These are phyloP conservation scores for Penicillium canariense DNA, from an alignment of 495 filamentous ascomycete species.

Conservation along the genomic window DNA sequence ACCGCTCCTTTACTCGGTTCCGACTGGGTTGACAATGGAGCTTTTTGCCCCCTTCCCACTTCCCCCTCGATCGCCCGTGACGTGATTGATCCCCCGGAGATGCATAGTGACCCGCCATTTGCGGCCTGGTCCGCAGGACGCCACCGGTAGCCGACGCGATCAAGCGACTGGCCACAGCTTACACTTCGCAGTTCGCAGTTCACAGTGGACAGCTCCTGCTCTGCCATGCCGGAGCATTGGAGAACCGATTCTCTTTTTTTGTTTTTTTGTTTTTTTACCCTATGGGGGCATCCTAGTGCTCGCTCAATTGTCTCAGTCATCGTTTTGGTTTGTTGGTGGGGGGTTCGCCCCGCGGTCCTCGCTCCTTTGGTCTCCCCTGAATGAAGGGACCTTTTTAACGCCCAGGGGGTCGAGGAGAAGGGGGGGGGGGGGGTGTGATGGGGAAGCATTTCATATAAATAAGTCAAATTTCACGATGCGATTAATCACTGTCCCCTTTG, in stretches of 20 bases:
- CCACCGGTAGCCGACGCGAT: slow-evolving; percentile 19
- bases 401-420: neutral
- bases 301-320: neutral
- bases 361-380: slow-evolving; percentile 4
- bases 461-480: neutral
- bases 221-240: neutral
- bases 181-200: neutral
- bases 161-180: neutral
- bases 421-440: too few species aligned
- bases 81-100: slow-evolving; percentile 32
- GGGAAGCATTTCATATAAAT: neutral
- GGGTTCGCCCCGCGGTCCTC: neutral
- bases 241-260: slow-evolving; percentile 1
- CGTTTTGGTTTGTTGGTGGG: neutral
- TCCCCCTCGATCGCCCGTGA: slow-evolving; percentile 13
- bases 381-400: neutral
- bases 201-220: neutral
- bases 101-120: slow-evolving; percentile 43
- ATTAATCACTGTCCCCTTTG: neutral
- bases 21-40: neutral
- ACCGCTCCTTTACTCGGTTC: neutral
- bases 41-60: too few species aligned
- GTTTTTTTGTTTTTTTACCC: slow-evolving; percentile 7
- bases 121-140: slow-evolving; percentile 30
- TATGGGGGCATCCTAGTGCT: neutral